Conservation (phyloP, 768 basidiomycete genomes). For the Trametes gibbosa region DNA sequence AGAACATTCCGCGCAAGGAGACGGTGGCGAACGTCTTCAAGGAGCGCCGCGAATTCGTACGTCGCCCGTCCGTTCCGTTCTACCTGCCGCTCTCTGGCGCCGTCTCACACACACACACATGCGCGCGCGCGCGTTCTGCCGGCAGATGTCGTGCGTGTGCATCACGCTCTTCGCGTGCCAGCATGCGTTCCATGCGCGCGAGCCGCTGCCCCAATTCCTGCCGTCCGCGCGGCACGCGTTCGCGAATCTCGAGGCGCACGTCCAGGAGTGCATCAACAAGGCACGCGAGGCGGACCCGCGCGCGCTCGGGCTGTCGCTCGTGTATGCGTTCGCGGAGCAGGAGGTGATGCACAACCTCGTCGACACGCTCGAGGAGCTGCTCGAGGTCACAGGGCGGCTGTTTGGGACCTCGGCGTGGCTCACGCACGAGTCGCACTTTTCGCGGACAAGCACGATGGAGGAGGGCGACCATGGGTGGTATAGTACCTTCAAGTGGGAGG, state of each 20-base stretch:
- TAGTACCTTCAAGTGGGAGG: slow-evolving; percentile 30
- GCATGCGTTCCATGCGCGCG: slow-evolving; percentile 44
- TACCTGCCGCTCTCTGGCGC: too few species aligned
- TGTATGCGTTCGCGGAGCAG: slow-evolving; percentile 44
- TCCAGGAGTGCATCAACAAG: slow-evolving; percentile 33
- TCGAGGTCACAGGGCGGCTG: slow-evolving; percentile 39
- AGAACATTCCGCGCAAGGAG: slow-evolving; percentile 45
- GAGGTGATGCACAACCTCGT: slow-evolving; percentile 42
- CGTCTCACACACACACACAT: not conserved
- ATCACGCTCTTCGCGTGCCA: slow-evolving; percentile 48
- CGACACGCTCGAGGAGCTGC: slow-evolving; percentile 40
- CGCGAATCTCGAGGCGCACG: slow-evolving; percentile 32
- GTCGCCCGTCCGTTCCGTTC: slow-evolving; percentile 2
- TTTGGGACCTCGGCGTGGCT: slow-evolving; percentile 48
- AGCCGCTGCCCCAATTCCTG: slow-evolving; percentile 49
- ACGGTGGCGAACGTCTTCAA: slow-evolving; percentile 37
- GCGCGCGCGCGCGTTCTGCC: not conserved
- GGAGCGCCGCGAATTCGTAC: slow-evolving; percentile 43
- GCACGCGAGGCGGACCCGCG: slow-evolving; percentile 30
- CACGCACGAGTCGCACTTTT: slow-evolving; percentile 25
- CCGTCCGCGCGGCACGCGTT: slow-evolving; percentile 44
- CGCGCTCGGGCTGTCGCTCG: slow-evolving; percentile 35
- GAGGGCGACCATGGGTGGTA: slow-evolving; percentile 31
- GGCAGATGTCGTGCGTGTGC: slow-evolving; percentile 45
- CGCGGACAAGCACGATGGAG: slow-evolving; percentile 21